A percentile compares a stretch with the other conserved stretches of the same genome.
Conservation (phyloP, 257 asterid genomes). For the Fraxinus pennsylvanica region DNA sequence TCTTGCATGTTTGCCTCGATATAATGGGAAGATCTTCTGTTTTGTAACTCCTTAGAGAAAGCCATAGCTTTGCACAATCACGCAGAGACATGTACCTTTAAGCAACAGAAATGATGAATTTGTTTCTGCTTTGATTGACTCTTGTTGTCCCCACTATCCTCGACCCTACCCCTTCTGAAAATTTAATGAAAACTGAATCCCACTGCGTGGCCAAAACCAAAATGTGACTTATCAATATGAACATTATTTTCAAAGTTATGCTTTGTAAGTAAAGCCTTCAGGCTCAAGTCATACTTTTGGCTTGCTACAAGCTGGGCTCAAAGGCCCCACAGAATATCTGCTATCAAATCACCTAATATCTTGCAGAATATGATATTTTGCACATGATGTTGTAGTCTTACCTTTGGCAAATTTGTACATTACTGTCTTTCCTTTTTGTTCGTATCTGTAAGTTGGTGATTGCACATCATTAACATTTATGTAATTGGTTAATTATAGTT, state of each 20-base stretch:
- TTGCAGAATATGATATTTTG: neutral
- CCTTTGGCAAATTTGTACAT: neutral
- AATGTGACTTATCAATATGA: neutral
- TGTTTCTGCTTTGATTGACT: neutral
- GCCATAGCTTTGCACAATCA: neutral
- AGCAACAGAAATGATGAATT: neutral
- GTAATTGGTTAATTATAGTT: neutral
- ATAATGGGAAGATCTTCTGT: neutral
- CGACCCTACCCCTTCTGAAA: neutral
- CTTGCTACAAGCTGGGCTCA: no score
- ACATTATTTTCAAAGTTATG: neutral
- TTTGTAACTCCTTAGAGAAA: neutral
- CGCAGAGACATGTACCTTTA: neutral
- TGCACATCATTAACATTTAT: neutral
- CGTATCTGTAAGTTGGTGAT: slow-evolving; percentile 18
- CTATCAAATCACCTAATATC: neutral
- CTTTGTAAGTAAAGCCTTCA: no score
- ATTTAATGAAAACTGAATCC: neutral
- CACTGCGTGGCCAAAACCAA: no score
- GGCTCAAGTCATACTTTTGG: no score
- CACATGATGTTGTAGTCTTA: slow-evolving; percentile 7
- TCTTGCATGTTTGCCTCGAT: neutral
- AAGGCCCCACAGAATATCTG: no score
- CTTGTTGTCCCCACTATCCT: neutral
- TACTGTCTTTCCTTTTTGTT: neutral